Conservation (phyloP, 345 rosid genomes). For the Balakata baccata region DNA sequence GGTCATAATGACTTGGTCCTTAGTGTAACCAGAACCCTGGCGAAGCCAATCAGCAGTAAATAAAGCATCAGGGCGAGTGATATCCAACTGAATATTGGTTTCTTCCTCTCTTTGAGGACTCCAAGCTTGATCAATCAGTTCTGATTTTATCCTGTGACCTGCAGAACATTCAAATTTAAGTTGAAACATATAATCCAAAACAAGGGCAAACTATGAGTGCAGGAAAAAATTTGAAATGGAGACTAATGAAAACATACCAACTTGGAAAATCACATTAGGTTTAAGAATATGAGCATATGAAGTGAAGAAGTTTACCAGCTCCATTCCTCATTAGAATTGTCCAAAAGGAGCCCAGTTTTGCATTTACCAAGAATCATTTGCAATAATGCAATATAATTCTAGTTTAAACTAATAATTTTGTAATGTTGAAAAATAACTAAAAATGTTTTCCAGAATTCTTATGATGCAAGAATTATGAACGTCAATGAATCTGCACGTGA, state of each 20-base stretch:
- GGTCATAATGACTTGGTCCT: conserved; percentile 51
- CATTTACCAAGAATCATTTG: not conserved
- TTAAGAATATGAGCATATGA: not conserved
- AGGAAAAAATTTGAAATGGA: not conserved
- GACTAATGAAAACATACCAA: not conserved
- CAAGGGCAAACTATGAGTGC: not conserved
- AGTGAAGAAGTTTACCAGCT: not conserved
- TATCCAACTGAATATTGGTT: conserved; percentile 28
- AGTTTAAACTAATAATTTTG: not conserved
- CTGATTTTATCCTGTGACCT: conserved; percentile 47
- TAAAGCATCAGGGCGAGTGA: conserved; percentile 55
- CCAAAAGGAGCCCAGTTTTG: not conserved
- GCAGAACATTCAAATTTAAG: conserved; percentile 20
- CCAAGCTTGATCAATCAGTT: conserved; percentile 36
- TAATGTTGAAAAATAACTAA: not conserved
- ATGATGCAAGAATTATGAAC: not conserved
- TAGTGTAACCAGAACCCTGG: conserved; percentile 45
- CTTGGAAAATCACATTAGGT: not conserved
- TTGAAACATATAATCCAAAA: not conserved
- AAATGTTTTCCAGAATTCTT: conserved; percentile 2
- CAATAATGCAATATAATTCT: not conserved
- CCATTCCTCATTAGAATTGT: not conserved
- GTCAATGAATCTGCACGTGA: conserved; percentile 10
- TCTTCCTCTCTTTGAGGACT: conserved; percentile 38
- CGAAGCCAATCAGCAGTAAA: conserved; percentile 77